Conservation (phyloP, 768 basidiomycete species). For the Podaxis carcinomalis region DNA sequence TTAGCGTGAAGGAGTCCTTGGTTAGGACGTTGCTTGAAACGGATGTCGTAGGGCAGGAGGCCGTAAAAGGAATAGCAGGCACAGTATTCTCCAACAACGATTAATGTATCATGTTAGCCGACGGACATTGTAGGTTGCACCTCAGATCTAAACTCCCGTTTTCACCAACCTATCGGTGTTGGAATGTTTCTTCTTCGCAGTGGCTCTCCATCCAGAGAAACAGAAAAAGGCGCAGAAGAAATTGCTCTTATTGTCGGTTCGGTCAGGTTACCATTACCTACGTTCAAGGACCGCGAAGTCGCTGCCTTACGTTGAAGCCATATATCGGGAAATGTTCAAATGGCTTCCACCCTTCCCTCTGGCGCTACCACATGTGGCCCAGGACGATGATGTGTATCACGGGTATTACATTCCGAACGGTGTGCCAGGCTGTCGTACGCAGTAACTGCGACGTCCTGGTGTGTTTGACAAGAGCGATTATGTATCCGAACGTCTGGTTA, state of each 20-base stretch:
- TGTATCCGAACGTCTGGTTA: slow-evolving; percentile 7
- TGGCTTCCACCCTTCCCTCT: slow-evolving; percentile 15
- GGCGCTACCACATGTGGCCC: slow-evolving; percentile 18
- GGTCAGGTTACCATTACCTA: slow-evolving; percentile 24
- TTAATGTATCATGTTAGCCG: slow-evolving; percentile 3
- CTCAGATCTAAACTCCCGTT: background rate
- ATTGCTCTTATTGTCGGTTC: slow-evolving; percentile 24
- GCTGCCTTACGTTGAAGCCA: slow-evolving; percentile 20
- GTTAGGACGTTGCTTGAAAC: slow-evolving; percentile 8
- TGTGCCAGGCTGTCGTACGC: background rate
- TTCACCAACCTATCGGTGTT: slow-evolving; percentile 10
- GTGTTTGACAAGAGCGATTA: background rate
- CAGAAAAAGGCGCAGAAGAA: slow-evolving; percentile 28
- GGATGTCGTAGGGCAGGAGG: slow-evolving; percentile 1
- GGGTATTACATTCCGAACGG: slow-evolving; percentile 21
- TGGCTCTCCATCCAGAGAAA: slow-evolving; percentile 24
- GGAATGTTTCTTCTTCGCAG: slow-evolving; percentile 22
- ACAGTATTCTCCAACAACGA: slow-evolving; percentile 6
- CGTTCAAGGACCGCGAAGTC: slow-evolving; percentile 18
- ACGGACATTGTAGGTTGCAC: slow-evolving; percentile 14
- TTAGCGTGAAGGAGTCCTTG: slow-evolving; percentile 8
- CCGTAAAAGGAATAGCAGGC: slow-evolving; percentile 10
- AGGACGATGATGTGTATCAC: slow-evolving; percentile 21
- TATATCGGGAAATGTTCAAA: slow-evolving; percentile 15
- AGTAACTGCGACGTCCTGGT: background rate